A percentile compares a stretch with the other conserved stretches of the same genome.
Conservation (phyloP, 2,329 filamentous ascomycete species). For the Verticillium klebahnii region DNA sequence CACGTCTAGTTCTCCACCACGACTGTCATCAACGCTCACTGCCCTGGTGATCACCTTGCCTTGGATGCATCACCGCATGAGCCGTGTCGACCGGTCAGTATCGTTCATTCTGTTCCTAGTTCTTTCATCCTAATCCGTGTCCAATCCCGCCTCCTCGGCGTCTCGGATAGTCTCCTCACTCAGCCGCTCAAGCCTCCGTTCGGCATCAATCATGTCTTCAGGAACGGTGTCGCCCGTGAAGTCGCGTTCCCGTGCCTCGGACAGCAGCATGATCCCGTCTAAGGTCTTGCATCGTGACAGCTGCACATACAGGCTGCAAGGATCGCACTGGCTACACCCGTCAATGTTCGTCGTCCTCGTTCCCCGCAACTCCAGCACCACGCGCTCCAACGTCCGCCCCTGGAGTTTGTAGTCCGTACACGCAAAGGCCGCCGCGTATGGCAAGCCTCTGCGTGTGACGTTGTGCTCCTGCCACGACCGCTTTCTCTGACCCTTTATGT, state of each 20-base stretch:
- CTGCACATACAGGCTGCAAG: not conserved
- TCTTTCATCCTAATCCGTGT: not conserved
- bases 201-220: not conserved
- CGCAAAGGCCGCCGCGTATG: not conserved
- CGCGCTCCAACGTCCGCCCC: not conserved
- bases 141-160: not conserved
- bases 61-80: not conserved
- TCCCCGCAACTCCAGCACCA: not conserved
- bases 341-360: not conserved
- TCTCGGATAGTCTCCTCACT: not conserved
- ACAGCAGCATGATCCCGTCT: not conserved
- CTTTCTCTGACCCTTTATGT: not conserved
- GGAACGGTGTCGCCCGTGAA: not conserved
- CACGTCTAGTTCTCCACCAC: not conserved
- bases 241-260: no score
- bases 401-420: not conserved
- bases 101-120: not conserved
- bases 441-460: not conserved
- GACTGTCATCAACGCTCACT: not conserved
- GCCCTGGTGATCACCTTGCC: not conserved
- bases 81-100: not conserved
- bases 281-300: not conserved
- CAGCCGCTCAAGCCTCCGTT: no score
- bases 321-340: not conserved
- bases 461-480: not conserved